A percentile compares a stretch with the other conserved stretches of the same genome.
These are phyloP conservation scores for Linum usitatissimum DNA, from an alignment of 345 rosid species.

Conservation along the genomic window DNA sequence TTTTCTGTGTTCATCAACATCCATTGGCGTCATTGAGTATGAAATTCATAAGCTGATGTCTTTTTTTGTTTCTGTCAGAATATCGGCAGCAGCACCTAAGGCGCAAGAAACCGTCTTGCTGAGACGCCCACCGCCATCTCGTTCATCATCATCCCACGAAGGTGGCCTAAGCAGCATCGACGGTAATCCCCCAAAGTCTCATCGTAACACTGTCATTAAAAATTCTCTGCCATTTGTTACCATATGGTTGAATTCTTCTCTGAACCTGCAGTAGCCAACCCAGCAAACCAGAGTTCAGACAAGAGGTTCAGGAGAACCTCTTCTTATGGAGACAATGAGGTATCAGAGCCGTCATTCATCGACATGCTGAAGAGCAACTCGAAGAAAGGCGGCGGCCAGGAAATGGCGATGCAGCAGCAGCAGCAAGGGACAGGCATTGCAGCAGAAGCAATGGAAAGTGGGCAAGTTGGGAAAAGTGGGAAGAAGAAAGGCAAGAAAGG, in stretches of 20 bases:
- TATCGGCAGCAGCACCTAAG: slow-evolving; percentile 6
- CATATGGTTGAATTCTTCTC: too few species aligned
- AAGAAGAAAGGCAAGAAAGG: slow-evolving; percentile 93
- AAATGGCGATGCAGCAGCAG: neutral
- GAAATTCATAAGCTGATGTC: neutral
- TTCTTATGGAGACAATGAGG: slow-evolving; percentile 37
- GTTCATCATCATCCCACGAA: slow-evolving; percentile 14
- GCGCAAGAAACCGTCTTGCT: slow-evolving; percentile 16
- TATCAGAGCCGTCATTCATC: slow-evolving; percentile 58
- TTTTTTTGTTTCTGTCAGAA: slow-evolving; percentile 6
- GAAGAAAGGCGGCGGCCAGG: slow-evolving; percentile 16
- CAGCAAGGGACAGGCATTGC: neutral
- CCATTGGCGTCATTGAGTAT: neutral
- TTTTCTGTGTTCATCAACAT: neutral
- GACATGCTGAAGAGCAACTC: slow-evolving; percentile 57
- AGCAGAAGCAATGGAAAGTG: slow-evolving; percentile 18
- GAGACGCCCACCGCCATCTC: slow-evolving; percentile 17
- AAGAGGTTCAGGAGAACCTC: slow-evolving; percentile 31
- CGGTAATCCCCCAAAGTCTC: slow-evolving; percentile 1
- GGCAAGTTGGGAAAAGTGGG: slow-evolving; percentile 28
- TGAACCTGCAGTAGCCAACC: neutral
- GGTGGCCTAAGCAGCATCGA: slow-evolving; percentile 8
- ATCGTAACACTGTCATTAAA: too few species aligned
- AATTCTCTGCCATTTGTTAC: too few species aligned
- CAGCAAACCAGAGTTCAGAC: slow-evolving; percentile 13